Percentiles rank a stretch among this genome's conserved stretches.
These are phyloP conservation scores for Papiliotrema fonsecae DNA, from an alignment of 1,284 basidiomycete species.

Conservation along the genomic window DNA sequence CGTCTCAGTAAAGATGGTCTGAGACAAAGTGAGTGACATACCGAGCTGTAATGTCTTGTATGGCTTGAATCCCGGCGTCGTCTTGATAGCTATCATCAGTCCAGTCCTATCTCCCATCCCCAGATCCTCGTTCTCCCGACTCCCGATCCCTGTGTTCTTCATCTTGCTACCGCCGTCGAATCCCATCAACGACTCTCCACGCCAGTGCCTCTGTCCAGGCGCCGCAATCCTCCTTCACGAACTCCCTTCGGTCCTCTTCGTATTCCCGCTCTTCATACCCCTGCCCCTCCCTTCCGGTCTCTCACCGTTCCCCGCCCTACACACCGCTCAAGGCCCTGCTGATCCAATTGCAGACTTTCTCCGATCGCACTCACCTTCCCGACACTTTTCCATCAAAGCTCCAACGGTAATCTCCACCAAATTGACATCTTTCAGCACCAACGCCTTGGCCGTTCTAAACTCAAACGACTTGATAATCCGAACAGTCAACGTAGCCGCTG, in stretches of 20 bases:
- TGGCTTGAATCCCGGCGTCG: constrained; percentile 75
- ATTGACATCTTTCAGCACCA: constrained; percentile 78
- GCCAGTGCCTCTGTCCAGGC: too few species aligned
- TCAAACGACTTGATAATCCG: constrained; percentile 94
- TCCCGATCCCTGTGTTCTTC: too few species aligned
- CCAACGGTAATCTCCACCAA: constrained; percentile 71
- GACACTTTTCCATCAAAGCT: constrained; percentile 65
- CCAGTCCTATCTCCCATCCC: not conserved
- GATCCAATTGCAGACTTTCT: not conserved
- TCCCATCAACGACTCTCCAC: not conserved
- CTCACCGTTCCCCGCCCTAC: not conserved
- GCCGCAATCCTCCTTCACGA: not conserved
- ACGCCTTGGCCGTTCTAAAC: constrained; percentile 81
- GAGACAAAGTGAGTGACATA: constrained; percentile 45
- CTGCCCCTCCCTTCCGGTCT: not conserved
- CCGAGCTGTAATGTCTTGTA: constrained; percentile 69
- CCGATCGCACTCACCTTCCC: constrained; percentile 49
- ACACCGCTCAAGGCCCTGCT: not conserved
- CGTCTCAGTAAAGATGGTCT: too few species aligned
- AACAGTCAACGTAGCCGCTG: constrained; percentile 50
- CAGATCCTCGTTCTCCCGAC: constrained; percentile 1
- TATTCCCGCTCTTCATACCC: not conserved
- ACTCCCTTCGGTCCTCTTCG: not conserved
- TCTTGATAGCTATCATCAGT: constrained; percentile 58
- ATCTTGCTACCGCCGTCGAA: not conserved